Evolutionary conservation across 139 green algal species (phyloP).

Genomic region (Chlamydomonas sp.): DNA sequence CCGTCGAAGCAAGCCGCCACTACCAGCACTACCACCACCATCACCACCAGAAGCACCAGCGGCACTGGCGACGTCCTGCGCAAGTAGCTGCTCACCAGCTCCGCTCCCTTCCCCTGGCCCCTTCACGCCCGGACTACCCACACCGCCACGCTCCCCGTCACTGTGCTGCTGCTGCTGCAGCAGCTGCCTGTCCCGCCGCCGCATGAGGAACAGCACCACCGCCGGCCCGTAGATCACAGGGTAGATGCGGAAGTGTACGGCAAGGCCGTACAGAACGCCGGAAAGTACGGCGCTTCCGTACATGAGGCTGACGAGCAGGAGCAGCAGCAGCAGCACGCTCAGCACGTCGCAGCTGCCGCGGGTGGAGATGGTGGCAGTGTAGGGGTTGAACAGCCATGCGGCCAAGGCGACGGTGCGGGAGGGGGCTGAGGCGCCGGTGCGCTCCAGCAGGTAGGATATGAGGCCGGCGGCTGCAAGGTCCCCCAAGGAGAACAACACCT

Average conservation of each 20-base stretch:
- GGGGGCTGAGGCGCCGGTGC: background rate
- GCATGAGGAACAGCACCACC: slow-evolving; percentile 68
- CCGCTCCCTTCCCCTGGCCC: too few relatives aligned
- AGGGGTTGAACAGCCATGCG: slow-evolving; percentile 96
- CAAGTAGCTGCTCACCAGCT: too few relatives aligned
- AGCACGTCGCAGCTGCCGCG: slow-evolving; percentile 91
- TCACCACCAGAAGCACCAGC: too few relatives aligned
- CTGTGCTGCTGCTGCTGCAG: slow-evolving; percentile 1
- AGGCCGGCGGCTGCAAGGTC: slow-evolving; percentile 76
- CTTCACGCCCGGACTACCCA: too few relatives aligned
- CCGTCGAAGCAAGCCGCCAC: too few relatives aligned
- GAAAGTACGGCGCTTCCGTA: background rate
- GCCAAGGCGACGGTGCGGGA: slow-evolving; percentile 28
- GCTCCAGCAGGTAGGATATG: slow-evolving; percentile 52
- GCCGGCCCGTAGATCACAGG: slow-evolving; percentile 90
- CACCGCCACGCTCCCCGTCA: background rate
- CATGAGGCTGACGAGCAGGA: slow-evolving; percentile 65
- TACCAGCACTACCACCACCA: too few relatives aligned
- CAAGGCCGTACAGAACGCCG: slow-evolving; percentile 80
- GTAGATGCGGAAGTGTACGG: slow-evolving; percentile 93
- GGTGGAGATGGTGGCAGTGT: slow-evolving; percentile 92
- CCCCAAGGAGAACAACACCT: slow-evolving; percentile 77
- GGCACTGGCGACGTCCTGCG: too few relatives aligned
- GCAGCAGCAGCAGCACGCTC: slow-evolving; percentile 79
- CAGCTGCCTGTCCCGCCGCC: background rate